Base-by-base conservation (phyloP, 2,329 filamentous ascomycete genomes). In the Leptographium radiaticola region DNA sequence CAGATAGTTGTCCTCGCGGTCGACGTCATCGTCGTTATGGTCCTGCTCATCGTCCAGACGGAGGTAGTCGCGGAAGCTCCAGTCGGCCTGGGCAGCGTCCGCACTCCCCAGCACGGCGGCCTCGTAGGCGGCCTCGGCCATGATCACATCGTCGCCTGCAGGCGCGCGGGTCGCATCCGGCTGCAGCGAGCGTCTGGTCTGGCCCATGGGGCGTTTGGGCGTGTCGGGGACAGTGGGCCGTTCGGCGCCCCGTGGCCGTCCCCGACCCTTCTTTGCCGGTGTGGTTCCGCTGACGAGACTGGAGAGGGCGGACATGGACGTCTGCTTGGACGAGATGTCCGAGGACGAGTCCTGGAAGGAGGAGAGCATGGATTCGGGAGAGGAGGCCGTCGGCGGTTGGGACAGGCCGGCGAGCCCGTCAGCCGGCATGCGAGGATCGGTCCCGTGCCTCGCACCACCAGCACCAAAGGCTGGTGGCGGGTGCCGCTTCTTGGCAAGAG, bases 341-440 rank as follows among this genome's bases (percentile, higher is more conserved):
- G 75, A 77, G 5, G 73, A 74, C 4, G 74, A 76, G 60, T 77
- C 75, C 55, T 69, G 70, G 51, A 71, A 73, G 6, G 61, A 58
- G 2, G 62, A 63, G 20, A 62, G 58, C 6, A 55, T 52, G 3
- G 62, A 63, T 12, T 61, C 61, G 36, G 59, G 59, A 4, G 59
- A 57, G 0, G 62, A 59, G n/a, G 44, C 50, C 3, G 55, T 25
- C 13, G 53, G 42, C 34, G 55, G 33, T 12, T 56, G 57, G 4
- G 57, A 58, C 11, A 55, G 51, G 15, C 34, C 30, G 8, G 46
- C 44, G 13, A 55, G 51, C 53, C 60, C 30, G 38, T 58, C 52
- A 52, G 53, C n/a, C 54, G 55, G 51, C 55, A 60, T 33, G 12
- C 55, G 49, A 36, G 42, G 46, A 43, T 53, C 49, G 40, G 49